A percentile compares a stretch with the other conserved stretches of the same genome.
These are phyloP conservation scores for Talaromyces sp. DNA, from an alignment of 2,329 filamentous ascomycete species.

Conservation along the genomic window DNA sequence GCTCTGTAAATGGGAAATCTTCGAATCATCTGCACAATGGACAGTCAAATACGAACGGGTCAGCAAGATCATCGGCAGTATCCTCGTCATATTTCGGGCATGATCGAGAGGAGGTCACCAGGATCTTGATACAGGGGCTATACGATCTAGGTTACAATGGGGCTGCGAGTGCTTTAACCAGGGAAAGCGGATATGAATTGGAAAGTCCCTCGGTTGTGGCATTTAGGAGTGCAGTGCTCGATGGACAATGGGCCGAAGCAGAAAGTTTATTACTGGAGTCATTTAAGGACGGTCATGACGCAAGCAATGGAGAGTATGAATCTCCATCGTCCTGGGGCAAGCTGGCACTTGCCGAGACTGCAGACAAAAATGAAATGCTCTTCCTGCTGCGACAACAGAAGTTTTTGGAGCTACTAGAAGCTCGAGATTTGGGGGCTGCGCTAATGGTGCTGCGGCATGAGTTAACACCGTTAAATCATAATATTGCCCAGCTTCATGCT, in stretches of 20 bases:
- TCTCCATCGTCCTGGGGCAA: slow-evolving; percentile 46
- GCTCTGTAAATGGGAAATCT: slow-evolving; percentile 56
- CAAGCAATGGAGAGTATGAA: slow-evolving; percentile 37
- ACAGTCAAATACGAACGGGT: slow-evolving; percentile 39
- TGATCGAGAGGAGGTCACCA: slow-evolving; percentile 85
- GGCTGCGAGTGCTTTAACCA: slow-evolving; percentile 70
- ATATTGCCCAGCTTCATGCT: slow-evolving; percentile 72
- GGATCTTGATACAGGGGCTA: slow-evolving; percentile 86
- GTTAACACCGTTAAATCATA: slow-evolving; percentile 78
- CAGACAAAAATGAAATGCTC: slow-evolving; percentile 74
- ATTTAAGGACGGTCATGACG: slow-evolving; percentile 38
- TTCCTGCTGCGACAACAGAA: slow-evolving; percentile 92
- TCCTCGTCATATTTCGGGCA: slow-evolving; percentile 70
- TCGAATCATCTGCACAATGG: slow-evolving; percentile 29
- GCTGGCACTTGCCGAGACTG: slow-evolving; percentile 69
- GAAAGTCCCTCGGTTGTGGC: slow-evolving; percentile 83
- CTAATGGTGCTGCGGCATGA: slow-evolving; percentile 82
- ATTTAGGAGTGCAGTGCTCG: slow-evolving; percentile 75
- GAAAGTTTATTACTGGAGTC: slow-evolving; percentile 69
- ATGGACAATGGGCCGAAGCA: slow-evolving; percentile 79
- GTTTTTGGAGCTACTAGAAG: slow-evolving; percentile 84
- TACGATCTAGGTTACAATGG: slow-evolving; percentile 80
- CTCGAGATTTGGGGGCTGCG: slow-evolving; percentile 67
- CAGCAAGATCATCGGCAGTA: slow-evolving; percentile 29
- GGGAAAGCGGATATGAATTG: slow-evolving; percentile 81